Evolutionary conservation across 2,329 filamentous ascomycete genomes (phyloP), one percentile per base, ranked within the genome.

Genomic region (Cercospora berteroae): DNA sequence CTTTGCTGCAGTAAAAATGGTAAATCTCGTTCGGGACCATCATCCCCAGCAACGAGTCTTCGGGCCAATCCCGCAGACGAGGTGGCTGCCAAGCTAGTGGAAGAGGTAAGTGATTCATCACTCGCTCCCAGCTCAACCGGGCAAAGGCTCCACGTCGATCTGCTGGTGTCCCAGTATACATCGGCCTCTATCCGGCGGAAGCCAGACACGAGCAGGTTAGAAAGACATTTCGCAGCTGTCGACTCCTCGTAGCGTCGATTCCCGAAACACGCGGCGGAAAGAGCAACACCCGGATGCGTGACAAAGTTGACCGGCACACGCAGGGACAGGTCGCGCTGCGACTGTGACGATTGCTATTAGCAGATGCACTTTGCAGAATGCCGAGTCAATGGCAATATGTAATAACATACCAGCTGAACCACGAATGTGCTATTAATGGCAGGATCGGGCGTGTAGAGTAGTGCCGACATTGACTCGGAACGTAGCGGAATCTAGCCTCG

Each of bases 261-360:
- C 8, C 80, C 78, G 72, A 90, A 90, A 74, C 88, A 90, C 9
- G 86, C 87, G 29, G 84, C 81, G 1, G 81, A 82, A 42, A 90
- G 73, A 9, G 84, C 85, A 1, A 89, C 81, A 0, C 83, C 85
- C 9, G 88, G 85, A 16, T 80, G 77, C 3, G 85, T 87, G 44
- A 88, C 83, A 75, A 82, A 89, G 73, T 90, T 89, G 72, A 90
- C 83, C 4, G 88, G 88, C 6, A 90, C 80, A 64, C 82, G 80
- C 10, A 86, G 78, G 23, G 84, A 82, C 48, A 89, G 79, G 80
- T 90, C 88, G 76, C 88, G 80, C 76, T 89, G 85, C 55, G 87
- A 86, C 88, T 88, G 72, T 44, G 48, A 62, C 18, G 60, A 59
- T 33, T 63, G 12, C 44, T 56, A 31, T 52, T 63, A 50, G 44